A percentile compares a stretch with the other conserved stretches of the same genome.
Evolutionary conservation across 1,139 yeast genomes (phyloP).

Genomic region (Kluyveromyces marxianus): DNA sequence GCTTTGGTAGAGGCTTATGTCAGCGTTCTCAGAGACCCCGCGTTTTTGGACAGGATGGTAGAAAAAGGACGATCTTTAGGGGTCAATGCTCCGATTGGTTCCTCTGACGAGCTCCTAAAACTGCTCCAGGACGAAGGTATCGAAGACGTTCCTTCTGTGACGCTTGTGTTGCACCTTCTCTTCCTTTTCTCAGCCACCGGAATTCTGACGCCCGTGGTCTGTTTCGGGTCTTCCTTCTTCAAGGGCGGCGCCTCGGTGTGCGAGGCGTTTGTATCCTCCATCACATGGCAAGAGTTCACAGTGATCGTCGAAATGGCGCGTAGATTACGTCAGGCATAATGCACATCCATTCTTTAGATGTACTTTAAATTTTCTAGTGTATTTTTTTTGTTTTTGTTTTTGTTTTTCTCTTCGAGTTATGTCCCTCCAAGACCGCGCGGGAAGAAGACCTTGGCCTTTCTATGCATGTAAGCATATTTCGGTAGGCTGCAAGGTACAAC

Average conservation of each 20-base stretch:
- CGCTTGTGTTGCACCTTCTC: not conserved
- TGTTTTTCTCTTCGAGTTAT: no score
- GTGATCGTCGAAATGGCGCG: not conserved
- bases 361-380: no score
- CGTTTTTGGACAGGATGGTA: no score
- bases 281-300: not conserved
- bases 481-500: no score
- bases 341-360: no score
- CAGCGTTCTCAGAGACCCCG: no score
- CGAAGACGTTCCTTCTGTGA: not conserved
- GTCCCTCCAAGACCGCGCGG: no score
- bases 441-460: no score
- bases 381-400: no score
- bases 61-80: no score
- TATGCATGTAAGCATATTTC: no score
- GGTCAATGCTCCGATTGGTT: not conserved
- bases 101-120: not conserved
- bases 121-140: not conserved
- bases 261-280: not conserved
- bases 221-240: not conserved
- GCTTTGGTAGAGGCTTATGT: no score
- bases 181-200: not conserved
- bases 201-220: not conserved
- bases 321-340: not conserved
- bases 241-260: not conserved